phyloP scores from a whole-genome alignment of 2,329 filamentous ascomycete genomes.

The Alternaria sp. region DNA sequence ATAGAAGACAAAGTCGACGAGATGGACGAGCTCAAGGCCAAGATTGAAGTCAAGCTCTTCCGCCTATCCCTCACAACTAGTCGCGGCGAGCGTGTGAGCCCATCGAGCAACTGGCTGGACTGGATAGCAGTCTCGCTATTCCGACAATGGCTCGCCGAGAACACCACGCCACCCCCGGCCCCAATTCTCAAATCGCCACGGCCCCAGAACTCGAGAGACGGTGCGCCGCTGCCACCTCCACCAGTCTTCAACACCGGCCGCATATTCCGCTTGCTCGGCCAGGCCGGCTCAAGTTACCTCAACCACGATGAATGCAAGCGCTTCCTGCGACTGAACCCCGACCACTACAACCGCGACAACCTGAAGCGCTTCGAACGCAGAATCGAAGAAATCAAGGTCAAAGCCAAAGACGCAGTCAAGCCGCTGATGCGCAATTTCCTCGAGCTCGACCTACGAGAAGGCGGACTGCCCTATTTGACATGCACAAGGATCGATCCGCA shows the following conservation, averaged over 20 bases:
- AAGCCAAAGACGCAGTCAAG: slow-evolving; percentile 81
- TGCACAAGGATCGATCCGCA: slow-evolving; percentile 67
- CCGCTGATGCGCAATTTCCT: slow-evolving; percentile 86
- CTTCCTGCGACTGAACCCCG: slow-evolving; percentile 82
- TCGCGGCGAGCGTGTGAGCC: slow-evolving; percentile 81
- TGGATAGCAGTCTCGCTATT: slow-evolving; percentile 90
- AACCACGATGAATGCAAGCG: slow-evolving; percentile 86
- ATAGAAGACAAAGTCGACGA: slow-evolving; percentile 97
- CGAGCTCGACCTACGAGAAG: slow-evolving; percentile 74
- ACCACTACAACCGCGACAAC: slow-evolving; percentile 86
- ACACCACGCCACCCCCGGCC: slow-evolving; percentile 74
- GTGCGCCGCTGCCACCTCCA: slow-evolving; percentile 39
- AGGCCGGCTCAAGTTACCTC: slow-evolving; percentile 70
- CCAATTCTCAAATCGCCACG: slow-evolving; percentile 56
- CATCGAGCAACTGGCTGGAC: slow-evolving; percentile 80
- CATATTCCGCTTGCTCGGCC: slow-evolving; percentile 78
- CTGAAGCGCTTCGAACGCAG: slow-evolving; percentile 83
- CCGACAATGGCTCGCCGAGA: slow-evolving; percentile 91
- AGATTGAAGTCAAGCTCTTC: slow-evolving; percentile 82
- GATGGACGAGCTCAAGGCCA: slow-evolving; percentile 79
- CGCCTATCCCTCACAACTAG: slow-evolving; percentile 78
- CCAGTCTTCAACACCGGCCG: slow-evolving; percentile 69
- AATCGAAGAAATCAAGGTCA: slow-evolving; percentile 84
- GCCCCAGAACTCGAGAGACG: slow-evolving; percentile 39
- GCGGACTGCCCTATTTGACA: slow-evolving; percentile 65